phyloP scores from a whole-genome alignment of 2,329 filamentous ascomycete species.

The Talaromyces piceae region DNA sequence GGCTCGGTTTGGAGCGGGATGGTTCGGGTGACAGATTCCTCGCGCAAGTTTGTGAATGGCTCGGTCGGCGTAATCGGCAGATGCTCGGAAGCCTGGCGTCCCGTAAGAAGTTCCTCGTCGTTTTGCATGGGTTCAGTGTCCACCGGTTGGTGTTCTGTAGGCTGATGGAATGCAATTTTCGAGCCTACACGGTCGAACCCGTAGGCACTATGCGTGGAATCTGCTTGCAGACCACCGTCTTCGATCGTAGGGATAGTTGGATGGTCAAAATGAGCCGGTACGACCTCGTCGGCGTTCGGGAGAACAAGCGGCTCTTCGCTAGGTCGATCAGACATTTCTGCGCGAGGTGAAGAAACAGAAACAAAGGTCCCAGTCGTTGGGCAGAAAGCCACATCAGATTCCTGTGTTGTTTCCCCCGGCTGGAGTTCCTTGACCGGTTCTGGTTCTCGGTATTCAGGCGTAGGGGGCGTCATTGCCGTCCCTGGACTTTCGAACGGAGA shows the following conservation, averaged over 20 bases:
- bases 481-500: constrained; percentile 10
- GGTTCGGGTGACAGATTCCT: constrained; percentile 22
- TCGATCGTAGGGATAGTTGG: neutral
- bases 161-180: neutral
- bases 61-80: constrained; percentile 11
- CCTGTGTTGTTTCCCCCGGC: constrained; percentile 20
- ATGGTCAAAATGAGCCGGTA: neutral
- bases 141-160: neutral
- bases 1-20: constrained; percentile 26
- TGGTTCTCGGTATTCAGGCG: constrained; percentile 7
- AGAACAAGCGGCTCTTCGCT: constrained; percentile 15
- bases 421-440: constrained; percentile 13
- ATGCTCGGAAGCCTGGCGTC: neutral
- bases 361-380: constrained; percentile 39
- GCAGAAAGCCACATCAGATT: constrained; percentile 36
- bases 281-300: constrained; percentile 5
- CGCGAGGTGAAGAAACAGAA: constrained; percentile 30
- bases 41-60: constrained; percentile 10
- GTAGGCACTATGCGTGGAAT: neutral
- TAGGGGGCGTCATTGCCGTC: constrained; percentile 10
- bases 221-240: neutral
- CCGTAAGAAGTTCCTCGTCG: neutral
- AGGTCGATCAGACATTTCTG: constrained; percentile 20
- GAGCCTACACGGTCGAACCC: neutral
- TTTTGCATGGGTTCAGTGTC: neutral